Base-by-base conservation (phyloP, 2,329 filamentous ascomycete species). In the Penicillium sp. region DNA sequence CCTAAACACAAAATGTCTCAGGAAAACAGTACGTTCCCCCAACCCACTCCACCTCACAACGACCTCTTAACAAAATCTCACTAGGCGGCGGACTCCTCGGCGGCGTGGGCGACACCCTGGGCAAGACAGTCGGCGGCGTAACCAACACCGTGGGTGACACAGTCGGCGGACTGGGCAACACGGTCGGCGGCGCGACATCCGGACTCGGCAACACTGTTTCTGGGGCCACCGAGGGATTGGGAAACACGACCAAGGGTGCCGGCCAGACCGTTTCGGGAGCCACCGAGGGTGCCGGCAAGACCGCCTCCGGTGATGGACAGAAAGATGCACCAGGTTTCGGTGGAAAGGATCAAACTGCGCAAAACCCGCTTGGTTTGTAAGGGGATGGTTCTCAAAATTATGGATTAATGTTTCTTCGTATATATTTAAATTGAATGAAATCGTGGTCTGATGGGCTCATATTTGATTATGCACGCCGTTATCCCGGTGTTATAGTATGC, bases 101-200 rank as follows among this genome's bases (percentile, higher is more conserved):
- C 5, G 63, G 64, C 18, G 35, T 68, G 7, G 58, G 57, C 25
- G 61, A 66, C 40, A 65, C 63, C 30, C 27, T 68, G 14, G 64
- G 64, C 39, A 64, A 65, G 36, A 66, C 65, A 24, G 63, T 68
- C 25, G 62, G 63, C 51, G 70, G 69, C 46, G 57, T 70, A 10
- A 68, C 67, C 36, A 64, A 64, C 55, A 69, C 68, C 2, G 45
- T 67, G 2, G 67, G 68, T 35, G 41, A 27, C 27, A 53, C 61
- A 5, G 63, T 69, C 18, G 55, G 63, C 10, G 64, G 67, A 18
- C 49, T 71, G 4, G 67, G 68, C 16, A 64, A 63, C 46, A 71
- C 69, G 4, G 68, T 70, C 10, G 69, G 69, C 30, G 62, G 65
- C 45, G 64, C 66, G 47, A 70, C 69, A 20, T 61, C 68, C 16